phyloP scores from a whole-genome alignment of 108 stramenopile species.

The Nannochloropsis salina region DNA sequence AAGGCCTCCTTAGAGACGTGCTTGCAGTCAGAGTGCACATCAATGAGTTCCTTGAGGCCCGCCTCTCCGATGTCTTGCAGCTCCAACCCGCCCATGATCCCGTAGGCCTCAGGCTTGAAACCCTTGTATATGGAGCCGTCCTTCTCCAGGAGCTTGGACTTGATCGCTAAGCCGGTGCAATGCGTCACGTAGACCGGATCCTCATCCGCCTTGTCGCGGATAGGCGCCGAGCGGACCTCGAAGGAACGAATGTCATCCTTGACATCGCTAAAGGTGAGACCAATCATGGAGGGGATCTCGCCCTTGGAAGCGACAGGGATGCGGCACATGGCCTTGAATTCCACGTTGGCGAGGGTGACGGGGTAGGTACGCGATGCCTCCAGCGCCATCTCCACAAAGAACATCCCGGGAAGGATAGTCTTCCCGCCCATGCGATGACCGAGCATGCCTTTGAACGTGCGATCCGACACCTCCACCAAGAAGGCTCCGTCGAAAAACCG shows the following conservation, averaged over 20 bases:
- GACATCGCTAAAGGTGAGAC: not conserved
- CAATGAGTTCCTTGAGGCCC: not conserved
- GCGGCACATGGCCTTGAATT: slow-evolving; percentile 9
- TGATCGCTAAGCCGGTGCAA: not conserved
- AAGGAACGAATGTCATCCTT: slow-evolving; percentile 15
- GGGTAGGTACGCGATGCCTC: not conserved
- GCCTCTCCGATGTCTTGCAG: not conserved
- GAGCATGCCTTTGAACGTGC: not conserved
- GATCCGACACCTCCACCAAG: not conserved
- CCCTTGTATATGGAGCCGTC: not conserved
- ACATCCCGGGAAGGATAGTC: not conserved
- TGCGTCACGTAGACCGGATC: not conserved
- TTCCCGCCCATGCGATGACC: slow-evolving; percentile 13
- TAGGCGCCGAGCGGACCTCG: slow-evolving; percentile 1
- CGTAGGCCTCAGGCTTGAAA: slow-evolving; percentile 7
- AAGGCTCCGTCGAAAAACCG: not conserved
- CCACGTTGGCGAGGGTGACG: not conserved
- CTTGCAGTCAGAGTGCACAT: not conserved
- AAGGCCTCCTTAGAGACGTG: slow-evolving; percentile 3
- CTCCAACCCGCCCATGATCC: not conserved
- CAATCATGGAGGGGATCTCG: not conserved
- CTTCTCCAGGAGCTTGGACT: not conserved
- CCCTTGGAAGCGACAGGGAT: slow-evolving; percentile 5
- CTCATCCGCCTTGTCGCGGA: slow-evolving; percentile 3
- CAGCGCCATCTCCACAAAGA: slow-evolving; percentile 6